Conservation (phyloP, 495 filamentous ascomycete species). For the Massariosphaeria phaeospora region DNA sequence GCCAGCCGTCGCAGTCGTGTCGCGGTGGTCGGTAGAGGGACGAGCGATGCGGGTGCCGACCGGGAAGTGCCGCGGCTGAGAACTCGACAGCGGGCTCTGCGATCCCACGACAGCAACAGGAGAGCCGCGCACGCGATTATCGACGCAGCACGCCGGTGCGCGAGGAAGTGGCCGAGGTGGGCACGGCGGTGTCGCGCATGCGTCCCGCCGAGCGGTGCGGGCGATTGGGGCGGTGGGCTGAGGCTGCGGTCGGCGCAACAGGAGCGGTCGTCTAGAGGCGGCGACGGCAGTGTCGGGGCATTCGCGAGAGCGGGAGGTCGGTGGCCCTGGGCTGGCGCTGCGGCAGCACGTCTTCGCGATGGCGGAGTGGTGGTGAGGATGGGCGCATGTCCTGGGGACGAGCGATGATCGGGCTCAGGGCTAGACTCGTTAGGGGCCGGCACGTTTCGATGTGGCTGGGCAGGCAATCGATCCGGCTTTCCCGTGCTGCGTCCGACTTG, state of each 20-base stretch:
- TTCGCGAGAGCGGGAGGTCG: slow-evolving; percentile 7
- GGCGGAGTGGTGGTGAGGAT: slow-evolving; percentile 8
- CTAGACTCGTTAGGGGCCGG: slow-evolving; percentile 1
- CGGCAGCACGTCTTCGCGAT: slow-evolving; percentile 1
- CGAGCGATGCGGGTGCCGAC: not conserved
- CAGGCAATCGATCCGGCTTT: slow-evolving; percentile 16
- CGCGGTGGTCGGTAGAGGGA: not conserved
- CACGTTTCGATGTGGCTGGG: slow-evolving; percentile 17
- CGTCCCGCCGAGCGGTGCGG: slow-evolving; percentile 16
- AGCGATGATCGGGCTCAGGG: slow-evolving; percentile 13
- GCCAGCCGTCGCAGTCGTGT: not conserved
- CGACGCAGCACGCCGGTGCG: not conserved
- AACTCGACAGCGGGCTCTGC: slow-evolving; percentile 1
- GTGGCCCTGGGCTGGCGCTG: not conserved
- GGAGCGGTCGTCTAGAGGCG: slow-evolving; percentile 10
- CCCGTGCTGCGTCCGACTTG: no score
- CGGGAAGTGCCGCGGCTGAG: slow-evolving; percentile 32
- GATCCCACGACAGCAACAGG: not conserved
- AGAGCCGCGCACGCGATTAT: slow-evolving; percentile 14
- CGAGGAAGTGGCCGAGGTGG: not conserved
- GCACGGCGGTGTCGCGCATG: slow-evolving; percentile 30
- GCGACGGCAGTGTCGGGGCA: slow-evolving; percentile 3
- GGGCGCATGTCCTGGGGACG: slow-evolving; percentile 5
- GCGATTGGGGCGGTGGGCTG: slow-evolving; percentile 17
- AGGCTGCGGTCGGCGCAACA: slow-evolving; percentile 18